Evolutionary conservation across 2,329 filamentous ascomycete species (phyloP), one percentile per base, ranked within the genome.

Genomic region (Lachnellula willkommii): DNA sequence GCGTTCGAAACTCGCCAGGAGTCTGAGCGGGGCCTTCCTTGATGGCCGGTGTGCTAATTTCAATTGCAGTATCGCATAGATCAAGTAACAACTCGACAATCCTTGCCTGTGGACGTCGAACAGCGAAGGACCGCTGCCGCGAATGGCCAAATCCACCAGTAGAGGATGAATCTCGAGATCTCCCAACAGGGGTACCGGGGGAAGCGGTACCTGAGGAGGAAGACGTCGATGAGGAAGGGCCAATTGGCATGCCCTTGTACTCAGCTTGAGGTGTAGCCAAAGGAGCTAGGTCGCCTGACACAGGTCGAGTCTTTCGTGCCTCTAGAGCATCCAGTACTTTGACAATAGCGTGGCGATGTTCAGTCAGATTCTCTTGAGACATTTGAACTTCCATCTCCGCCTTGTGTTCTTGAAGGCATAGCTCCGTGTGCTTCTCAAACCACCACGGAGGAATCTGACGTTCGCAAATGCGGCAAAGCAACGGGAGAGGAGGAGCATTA

Each of bases 381-480:
- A 97, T 87, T 70, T 99, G 93, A 4, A 99, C 91, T 65, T 97
- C 93, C 89, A 96, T 95, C 70, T 99, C 94, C 0, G 94, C 93
- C 51, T 89, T 87, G 69, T 99, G 94, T 70, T 99, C 94, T 70
- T 97, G 92, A 54, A 96, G 78, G 68, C 94, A 99, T 20, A 97
- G 77, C 66, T 99, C 95, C 2, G 93, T 96, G 70, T 99, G 94
- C 72, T 97, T 99, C 73, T 99, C 94, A 65, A 99, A 99, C 95
- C 94, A 99, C 94, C 94, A 99, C 0, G 93, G 91, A 4, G 90
- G 90, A 58, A 99, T 97, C 60, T 96, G 90, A 53, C 94, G 89
- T 70, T 99, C 94, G 71, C 94, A 99, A 54, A 99, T 97, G 52
- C 94, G 90, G 72, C 94, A 99, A 15, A 99, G 81, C 4, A 97